Base-by-base conservation (phyloP, 352 stramenopile species). In the Phytophthora lateralis region DNA sequence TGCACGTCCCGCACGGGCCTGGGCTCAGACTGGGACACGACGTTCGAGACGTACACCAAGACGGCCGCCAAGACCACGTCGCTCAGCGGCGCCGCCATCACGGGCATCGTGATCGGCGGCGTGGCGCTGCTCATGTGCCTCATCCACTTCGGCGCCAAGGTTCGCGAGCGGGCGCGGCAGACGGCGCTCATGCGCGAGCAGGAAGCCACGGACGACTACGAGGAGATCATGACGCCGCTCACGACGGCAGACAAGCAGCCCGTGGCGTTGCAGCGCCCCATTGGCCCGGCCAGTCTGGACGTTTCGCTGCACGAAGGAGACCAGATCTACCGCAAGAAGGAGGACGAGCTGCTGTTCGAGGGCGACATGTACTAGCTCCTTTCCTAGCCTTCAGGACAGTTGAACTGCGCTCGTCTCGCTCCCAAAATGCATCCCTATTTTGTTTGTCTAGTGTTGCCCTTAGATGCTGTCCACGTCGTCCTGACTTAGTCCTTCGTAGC, bases 401-500 rank as follows among this genome's bases (percentile, higher is more conserved):
- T 54, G 53, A 59, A 60, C 51, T 50, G 44, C 59, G 50, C 55
- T 69, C 15, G 47, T 60, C 43, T 60, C 63, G 35, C 41, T 57
- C 45, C 49, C 6, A n/a, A 68, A 68, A 52, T 72, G 60, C 63
- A 70, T 69, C 49, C 54, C 57, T 71, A 71, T 71, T 71, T 67
- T 61, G 50, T 67, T 55, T 57, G 43, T 63, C 21, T 54, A 54
- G 48, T 51, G 14, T 47, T 44, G 24, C 0, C 15, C 4, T 73
- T 75, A 88, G 3, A 89, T 55, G 11, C 51, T 55, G 18, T 77
- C 74, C 14, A 84, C 69, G 29, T 89, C 66, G 32, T 82, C 73
- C 24, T 68, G 56, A 29, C 74, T 89, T 12, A 95, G 73, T 3
- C 94, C 96, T 86, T 99, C 97, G 79, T 98, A 99, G 70, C 91